These are phyloP conservation scores for Adansonia madagascariensis DNA, from an alignment of 441 rosid genomes.

Conservation along the genomic window DNA sequence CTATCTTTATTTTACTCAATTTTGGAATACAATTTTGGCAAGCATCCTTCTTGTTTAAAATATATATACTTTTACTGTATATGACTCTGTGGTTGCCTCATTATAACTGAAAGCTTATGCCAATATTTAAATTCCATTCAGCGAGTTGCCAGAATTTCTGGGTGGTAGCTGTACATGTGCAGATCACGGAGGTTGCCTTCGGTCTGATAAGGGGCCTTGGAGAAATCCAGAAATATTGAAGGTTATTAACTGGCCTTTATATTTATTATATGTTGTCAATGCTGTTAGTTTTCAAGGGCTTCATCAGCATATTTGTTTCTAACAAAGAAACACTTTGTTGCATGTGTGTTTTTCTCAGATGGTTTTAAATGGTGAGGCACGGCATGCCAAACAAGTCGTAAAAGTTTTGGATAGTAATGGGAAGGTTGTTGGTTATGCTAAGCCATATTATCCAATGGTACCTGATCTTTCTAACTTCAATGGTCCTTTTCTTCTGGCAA, in stretches of 20 bases:
- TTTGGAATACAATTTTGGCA: background rate
- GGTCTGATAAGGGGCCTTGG: conserved; percentile 99
- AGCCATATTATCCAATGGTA: conserved; percentile 80
- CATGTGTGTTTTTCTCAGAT: conserved; percentile 53
- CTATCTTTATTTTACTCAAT: background rate
- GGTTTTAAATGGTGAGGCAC: conserved; percentile 80
- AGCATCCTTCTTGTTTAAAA: background rate
- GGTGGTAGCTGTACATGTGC: conserved; percentile 93
- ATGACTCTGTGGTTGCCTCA: background rate
- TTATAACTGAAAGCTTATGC: conserved; percentile 14
- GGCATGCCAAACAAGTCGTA: conserved; percentile 83
- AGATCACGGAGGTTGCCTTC: conserved; percentile 94
- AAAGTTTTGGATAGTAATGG: conserved; percentile 90
- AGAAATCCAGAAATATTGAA: conserved; percentile 84
- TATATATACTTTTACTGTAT: background rate
- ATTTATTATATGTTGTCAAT: conserved; percentile 24
- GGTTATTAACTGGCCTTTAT: conserved; percentile 46
- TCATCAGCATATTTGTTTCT: conserved; percentile 15
- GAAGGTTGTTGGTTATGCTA: conserved; percentile 86
- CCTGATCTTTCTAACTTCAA: conserved; percentile 31
- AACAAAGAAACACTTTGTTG: conserved; percentile 22
- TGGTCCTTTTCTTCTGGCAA: background rate
- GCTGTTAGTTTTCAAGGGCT: conserved; percentile 17
- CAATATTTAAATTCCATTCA: conserved; percentile 38
- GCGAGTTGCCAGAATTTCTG: conserved; percentile 95